Conservation (phyloP, 2,329 filamentous ascomycete genomes). For the Trichoderma pleuroti region DNA sequence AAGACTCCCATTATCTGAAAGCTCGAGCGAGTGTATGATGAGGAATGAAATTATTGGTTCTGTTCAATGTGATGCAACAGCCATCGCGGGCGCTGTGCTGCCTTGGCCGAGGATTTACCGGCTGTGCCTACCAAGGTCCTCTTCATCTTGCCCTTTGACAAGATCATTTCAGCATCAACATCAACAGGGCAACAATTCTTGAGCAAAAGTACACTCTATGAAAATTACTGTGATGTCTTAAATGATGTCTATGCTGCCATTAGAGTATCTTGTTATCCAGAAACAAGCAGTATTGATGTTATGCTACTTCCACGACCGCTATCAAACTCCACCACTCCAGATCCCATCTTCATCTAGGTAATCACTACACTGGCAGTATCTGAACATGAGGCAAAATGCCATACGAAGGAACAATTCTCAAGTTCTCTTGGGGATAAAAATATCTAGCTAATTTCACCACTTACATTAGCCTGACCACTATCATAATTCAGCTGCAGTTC, state of each 20-base stretch:
- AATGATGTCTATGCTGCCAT: fast-evolving
- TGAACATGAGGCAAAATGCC: background rate
- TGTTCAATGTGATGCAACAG: background rate
- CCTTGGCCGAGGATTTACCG: background rate
- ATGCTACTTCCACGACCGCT: background rate
- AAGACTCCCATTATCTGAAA: background rate
- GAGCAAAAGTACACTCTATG: background rate
- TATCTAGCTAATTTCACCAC: background rate
- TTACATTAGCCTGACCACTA: background rate
- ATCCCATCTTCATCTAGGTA: background rate
- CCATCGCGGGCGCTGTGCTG: background rate
- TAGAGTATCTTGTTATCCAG: background rate
- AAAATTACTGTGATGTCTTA: background rate
- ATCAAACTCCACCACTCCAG: background rate
- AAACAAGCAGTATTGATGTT: background rate
- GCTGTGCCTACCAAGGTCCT: background rate
- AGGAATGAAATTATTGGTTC: background rate
- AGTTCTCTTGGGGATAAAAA: background rate
- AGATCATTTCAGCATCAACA: background rate
- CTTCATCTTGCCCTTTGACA: background rate
- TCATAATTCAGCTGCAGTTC: background rate
- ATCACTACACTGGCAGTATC: background rate
- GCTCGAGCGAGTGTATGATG: background rate
- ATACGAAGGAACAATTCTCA: background rate
- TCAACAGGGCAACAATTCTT: background rate